A percentile compares a stretch with the other conserved stretches of the same genome.
These are phyloP conservation scores for Backusella tarrabulga DNA, from an alignment of 192 early-diverging fungal species.

Conservation along the genomic window DNA sequence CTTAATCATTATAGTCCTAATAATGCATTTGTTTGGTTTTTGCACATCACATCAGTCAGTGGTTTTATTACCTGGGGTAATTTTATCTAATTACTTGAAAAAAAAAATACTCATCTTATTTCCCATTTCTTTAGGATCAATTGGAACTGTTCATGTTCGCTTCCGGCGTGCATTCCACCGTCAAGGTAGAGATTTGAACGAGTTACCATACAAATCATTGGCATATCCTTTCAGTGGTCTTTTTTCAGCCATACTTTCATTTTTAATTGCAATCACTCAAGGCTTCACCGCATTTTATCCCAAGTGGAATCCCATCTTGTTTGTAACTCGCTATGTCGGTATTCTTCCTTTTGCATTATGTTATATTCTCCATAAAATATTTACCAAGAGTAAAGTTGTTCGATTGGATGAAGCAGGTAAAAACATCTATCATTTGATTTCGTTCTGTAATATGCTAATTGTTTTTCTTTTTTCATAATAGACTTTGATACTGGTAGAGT, in stretches of 20 bases:
- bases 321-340: constrained; percentile 61
- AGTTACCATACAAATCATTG: constrained; percentile 67
- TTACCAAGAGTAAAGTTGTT: constrained; percentile 44
- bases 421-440: background rate
- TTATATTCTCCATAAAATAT: constrained; percentile 59
- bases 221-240: constrained; percentile 68
- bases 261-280: constrained; percentile 60
- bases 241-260: constrained; percentile 57
- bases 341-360: constrained; percentile 57
- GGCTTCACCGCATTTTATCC: constrained; percentile 52
- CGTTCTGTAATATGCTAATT: background rate
- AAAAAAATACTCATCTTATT: background rate
- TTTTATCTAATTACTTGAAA: background rate
- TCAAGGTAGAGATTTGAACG: constrained; percentile 59
- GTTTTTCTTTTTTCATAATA: background rate
- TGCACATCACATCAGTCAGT: constrained; percentile 63
- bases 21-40: constrained; percentile 55
- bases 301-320: constrained; percentile 45
- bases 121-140: constrained; percentile 19
- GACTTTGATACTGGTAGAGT: constrained; percentile 28
- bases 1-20: constrained; percentile 23
- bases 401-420: constrained; percentile 58
- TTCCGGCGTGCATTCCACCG: constrained; percentile 74
- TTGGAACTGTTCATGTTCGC: constrained; percentile 70
- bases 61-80: constrained; percentile 82